phyloP scores from a whole-genome alignment of 2,329 filamentous ascomycete species.

The Cephalotrichum gorgonifer region DNA sequence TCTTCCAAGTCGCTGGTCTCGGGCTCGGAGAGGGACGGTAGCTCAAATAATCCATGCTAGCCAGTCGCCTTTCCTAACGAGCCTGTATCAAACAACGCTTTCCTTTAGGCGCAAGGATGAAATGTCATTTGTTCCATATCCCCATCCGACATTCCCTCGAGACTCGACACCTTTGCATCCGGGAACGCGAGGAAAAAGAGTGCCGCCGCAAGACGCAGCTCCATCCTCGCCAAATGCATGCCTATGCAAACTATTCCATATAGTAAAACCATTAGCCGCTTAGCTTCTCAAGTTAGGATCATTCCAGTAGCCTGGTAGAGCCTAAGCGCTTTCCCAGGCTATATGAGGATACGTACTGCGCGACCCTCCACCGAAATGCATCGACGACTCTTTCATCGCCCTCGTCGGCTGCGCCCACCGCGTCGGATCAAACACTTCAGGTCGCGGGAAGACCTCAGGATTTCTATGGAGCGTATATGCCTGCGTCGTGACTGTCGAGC shows the following conservation, averaged over 20 bases:
- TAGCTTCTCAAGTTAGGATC: background rate
- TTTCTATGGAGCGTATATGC: slow-evolving; percentile 36
- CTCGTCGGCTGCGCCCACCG: slow-evolving; percentile 24
- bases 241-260: slow-evolving; percentile 39
- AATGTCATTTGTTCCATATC: slow-evolving; percentile 24
- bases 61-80: no score
- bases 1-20: no score
- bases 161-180: slow-evolving; percentile 17
- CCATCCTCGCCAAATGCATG: slow-evolving; percentile 44
- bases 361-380: slow-evolving; percentile 43
- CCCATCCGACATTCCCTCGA: slow-evolving; percentile 21
- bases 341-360: slow-evolving; percentile 19
- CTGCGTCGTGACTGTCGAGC: slow-evolving; percentile 28
- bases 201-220: slow-evolving; percentile 39
- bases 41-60: no score
- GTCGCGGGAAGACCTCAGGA: slow-evolving; percentile 21
- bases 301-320: no score
- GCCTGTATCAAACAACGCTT: slow-evolving; percentile 15
- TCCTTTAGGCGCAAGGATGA: slow-evolving; percentile 19
- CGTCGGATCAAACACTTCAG: slow-evolving; percentile 15
- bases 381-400: slow-evolving; percentile 35
- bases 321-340: background rate
- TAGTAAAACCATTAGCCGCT: background rate
- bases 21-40: no score
- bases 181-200: slow-evolving; percentile 40